Percentiles rank a stretch among this genome's conserved stretches.
Conservation (phyloP, 768 basidiomycete genomes). For the Amanita subjunquillea region DNA sequence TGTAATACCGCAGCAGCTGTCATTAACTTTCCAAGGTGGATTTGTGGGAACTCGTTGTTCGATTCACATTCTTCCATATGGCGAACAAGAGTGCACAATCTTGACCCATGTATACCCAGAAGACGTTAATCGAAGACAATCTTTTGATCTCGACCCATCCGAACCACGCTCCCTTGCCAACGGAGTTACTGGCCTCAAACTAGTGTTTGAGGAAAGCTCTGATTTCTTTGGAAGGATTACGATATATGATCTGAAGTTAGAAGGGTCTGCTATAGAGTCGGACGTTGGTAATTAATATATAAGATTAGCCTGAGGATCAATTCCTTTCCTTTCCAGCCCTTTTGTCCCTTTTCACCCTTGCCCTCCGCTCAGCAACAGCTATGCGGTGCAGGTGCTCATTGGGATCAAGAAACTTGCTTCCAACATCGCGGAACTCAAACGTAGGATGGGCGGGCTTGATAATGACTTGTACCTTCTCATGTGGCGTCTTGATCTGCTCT, state of each 20-base stretch:
- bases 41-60: constrained; percentile 67
- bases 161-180: constrained; percentile 12
- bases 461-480: constrained; percentile 24
- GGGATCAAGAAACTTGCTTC: constrained; percentile 55
- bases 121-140: constrained; percentile 67
- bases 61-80: constrained; percentile 20
- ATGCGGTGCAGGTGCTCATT: constrained; percentile 41
- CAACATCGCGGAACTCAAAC: constrained; percentile 66
- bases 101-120: constrained; percentile 61
- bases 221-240: constrained; percentile 81
- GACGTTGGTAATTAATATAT: background rate
- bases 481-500: constrained; percentile 25
- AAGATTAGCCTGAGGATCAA: background rate
- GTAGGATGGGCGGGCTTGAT: constrained; percentile 37
- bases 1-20: constrained; percentile 46
- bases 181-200: constrained; percentile 39
- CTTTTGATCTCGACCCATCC: constrained; percentile 39
- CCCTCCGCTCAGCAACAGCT: constrained; percentile 38
- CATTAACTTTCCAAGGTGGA: constrained; percentile 76
- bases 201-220: constrained; percentile 73
- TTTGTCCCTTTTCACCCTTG: constrained; percentile 18
- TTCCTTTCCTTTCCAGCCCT: constrained; percentile 13
- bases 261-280: constrained; percentile 18
- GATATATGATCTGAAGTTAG: constrained; percentile 50
- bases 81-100: constrained; percentile 33